These are phyloP conservation scores for Phytopythium aichiense DNA, from an alignment of 352 stramenopile genomes.

Conservation along the genomic window DNA sequence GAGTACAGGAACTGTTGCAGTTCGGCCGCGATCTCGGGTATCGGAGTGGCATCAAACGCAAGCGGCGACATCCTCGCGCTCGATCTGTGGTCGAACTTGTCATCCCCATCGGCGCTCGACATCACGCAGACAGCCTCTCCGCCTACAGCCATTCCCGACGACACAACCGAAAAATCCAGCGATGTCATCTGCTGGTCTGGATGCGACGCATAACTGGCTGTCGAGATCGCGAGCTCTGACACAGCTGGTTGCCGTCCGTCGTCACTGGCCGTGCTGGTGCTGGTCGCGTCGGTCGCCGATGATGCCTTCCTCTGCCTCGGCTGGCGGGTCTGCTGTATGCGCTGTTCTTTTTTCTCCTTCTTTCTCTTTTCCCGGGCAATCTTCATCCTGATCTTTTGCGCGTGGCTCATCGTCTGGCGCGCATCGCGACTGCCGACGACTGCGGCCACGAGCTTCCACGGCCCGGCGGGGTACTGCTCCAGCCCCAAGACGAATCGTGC, in stretches of 20 bases:
- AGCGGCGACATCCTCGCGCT: conserved; percentile 1
- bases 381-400: conserved; percentile 50
- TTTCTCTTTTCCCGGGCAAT: conserved; percentile 23
- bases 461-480: conserved; percentile 35
- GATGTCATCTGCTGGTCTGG: background rate
- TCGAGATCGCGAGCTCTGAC: background rate
- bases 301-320: background rate
- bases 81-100: background rate
- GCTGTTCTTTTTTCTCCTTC: background rate
- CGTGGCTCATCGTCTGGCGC: conserved; percentile 49
- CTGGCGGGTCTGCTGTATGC: background rate
- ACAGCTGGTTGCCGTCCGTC: background rate
- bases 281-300: background rate
- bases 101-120: background rate
- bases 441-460: conserved; percentile 38
- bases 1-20: conserved; percentile 4
- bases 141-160: background rate
- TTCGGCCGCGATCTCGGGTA: background rate
- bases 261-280: background rate
- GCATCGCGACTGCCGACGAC: conserved; percentile 38
- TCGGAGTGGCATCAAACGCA: background rate
- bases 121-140: background rate
- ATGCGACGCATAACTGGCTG: background rate
- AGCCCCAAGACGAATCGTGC: conserved; percentile 40
- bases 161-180: background rate